phyloP scores from a whole-genome alignment of 768 basidiomycete species.

The Clitopilus passeckerianus region DNA sequence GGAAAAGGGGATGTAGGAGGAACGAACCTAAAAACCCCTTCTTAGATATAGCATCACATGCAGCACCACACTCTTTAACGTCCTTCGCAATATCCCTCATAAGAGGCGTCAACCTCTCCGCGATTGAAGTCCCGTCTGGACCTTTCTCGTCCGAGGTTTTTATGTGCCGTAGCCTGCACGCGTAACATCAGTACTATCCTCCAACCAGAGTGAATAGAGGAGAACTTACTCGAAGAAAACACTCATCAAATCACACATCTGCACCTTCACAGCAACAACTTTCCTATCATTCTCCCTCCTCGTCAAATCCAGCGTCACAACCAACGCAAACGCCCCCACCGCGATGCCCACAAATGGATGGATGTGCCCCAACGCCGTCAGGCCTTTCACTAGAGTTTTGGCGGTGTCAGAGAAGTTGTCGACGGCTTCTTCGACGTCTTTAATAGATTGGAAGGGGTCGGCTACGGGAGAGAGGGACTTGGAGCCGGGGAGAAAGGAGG shows the following conservation, averaged over 20 bases:
- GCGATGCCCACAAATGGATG: constrained; percentile 37
- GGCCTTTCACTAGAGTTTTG: constrained; percentile 23
- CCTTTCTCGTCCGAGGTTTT: constrained; percentile 17
- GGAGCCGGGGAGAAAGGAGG: neutral
- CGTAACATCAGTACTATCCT: neutral
- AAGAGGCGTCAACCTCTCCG: constrained; percentile 23
- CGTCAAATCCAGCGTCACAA: constrained; percentile 41
- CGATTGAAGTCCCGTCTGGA: constrained; percentile 24
- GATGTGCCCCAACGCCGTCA: constrained; percentile 26
- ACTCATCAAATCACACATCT: constrained; percentile 48
- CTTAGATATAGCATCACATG: constrained; percentile 41
- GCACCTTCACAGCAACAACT: constrained; percentile 36
- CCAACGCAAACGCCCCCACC: constrained; percentile 44
- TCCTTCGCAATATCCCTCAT: constrained; percentile 28
- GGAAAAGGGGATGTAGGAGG: too few relatives aligned
- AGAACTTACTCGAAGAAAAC: constrained; percentile 37
- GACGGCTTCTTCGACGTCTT: constrained; percentile 22
- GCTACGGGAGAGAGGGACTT: too few relatives aligned
- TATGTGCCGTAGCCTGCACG: constrained; percentile 23
- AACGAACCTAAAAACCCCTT: constrained; percentile 33
- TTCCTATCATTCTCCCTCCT: constrained; percentile 49
- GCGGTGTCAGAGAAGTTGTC: constrained; percentile 25
- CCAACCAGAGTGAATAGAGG: neutral
- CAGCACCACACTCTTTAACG: constrained; percentile 37
- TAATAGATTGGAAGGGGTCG: constrained; percentile 1